Conservation (phyloP, 768 basidiomycete species). For the Pleurotus giganteus region DNA sequence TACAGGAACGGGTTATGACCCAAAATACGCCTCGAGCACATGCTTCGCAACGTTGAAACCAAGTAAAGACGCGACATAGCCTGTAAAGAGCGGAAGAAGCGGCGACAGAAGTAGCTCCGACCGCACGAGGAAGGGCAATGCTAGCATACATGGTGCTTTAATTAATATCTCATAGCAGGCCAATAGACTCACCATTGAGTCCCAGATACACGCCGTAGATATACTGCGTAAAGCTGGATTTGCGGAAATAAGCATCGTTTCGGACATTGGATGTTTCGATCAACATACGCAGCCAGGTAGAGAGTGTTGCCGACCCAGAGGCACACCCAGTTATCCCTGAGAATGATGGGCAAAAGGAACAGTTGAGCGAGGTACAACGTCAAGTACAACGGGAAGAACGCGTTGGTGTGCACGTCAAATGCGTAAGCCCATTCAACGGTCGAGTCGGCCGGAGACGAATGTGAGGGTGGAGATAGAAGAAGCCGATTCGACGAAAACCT, state of each 20-base stretch:
- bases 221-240: slow-evolving; percentile 80
- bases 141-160: slow-evolving; percentile 38
- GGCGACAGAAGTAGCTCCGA: slow-evolving; percentile 91
- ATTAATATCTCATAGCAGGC: neutral
- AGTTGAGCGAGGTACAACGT: slow-evolving; percentile 88
- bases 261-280: neutral
- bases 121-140: slow-evolving; percentile 91
- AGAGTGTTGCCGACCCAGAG: slow-evolving; percentile 90
- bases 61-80: slow-evolving; percentile 82
- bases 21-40: slow-evolving; percentile 82
- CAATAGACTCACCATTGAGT: slow-evolving; percentile 56
- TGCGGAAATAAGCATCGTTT: slow-evolving; percentile 2
- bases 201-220: slow-evolving; percentile 90
- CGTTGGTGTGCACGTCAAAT: slow-evolving; percentile 95
- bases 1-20: slow-evolving; percentile 27
- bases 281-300: slow-evolving; percentile 78
- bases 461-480: slow-evolving; percentile 69
- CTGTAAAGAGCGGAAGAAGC: slow-evolving; percentile 79
- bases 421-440: slow-evolving; percentile 91
- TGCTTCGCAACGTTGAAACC: slow-evolving; percentile 89
- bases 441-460: slow-evolving; percentile 67
- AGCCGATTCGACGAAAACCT: slow-evolving; percentile 74
- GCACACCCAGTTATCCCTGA: slow-evolving; percentile 90
- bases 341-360: slow-evolving; percentile 79
- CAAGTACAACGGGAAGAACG: slow-evolving; percentile 93